Percentiles rank a stretch among this genome's conserved stretches.
phyloP scores from a whole-genome alignment of 169 alveolate species.

The Perkinsus marinus region DNA sequence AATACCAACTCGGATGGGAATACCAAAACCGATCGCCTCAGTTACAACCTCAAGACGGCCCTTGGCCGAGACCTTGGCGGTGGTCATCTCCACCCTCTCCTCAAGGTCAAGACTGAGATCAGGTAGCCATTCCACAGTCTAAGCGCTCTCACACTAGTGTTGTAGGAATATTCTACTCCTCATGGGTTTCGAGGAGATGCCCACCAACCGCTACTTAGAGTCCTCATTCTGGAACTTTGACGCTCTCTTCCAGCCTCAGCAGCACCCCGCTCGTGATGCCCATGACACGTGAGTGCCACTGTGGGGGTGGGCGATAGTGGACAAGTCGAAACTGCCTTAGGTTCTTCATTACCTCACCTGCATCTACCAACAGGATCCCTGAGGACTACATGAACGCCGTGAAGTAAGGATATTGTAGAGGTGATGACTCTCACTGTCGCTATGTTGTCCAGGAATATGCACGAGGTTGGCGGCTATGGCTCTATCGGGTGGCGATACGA shows the following conservation, averaged over 20 bases:
- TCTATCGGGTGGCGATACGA: slow-evolving; percentile 94
- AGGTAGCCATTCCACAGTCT: slow-evolving; percentile 21
- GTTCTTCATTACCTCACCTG: neutral
- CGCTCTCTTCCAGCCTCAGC: slow-evolving; percentile 96
- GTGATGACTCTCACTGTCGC: neutral
- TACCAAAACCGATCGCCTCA: too few relatives aligned
- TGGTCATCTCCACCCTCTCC: slow-evolving; percentile 77
- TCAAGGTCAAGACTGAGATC: slow-evolving; percentile 64
- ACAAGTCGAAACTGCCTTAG: too few relatives aligned
- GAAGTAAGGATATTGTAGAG: slow-evolving; percentile 64
- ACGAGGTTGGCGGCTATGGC: slow-evolving; percentile 75
- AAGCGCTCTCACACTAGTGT: neutral
- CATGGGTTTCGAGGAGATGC: slow-evolving; percentile 96
- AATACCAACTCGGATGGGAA: too few relatives aligned
- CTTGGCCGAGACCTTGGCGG: slow-evolving; percentile 52
- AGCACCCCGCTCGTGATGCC: slow-evolving; percentile 98
- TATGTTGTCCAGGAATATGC: neutral
- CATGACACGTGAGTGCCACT: slow-evolving; percentile 86
- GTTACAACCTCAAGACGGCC: slow-evolving; percentile 54
- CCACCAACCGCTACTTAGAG: slow-evolving; percentile 91
- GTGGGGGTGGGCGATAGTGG: too few relatives aligned
- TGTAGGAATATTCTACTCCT: slow-evolving; percentile 46
- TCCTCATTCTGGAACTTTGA: slow-evolving; percentile 99
- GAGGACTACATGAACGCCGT: slow-evolving; percentile 75
- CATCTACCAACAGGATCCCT: slow-evolving; percentile 19